Conservation (phyloP, 2,329 filamentous ascomycete species). For the Decorospora gaudefroyi region DNA sequence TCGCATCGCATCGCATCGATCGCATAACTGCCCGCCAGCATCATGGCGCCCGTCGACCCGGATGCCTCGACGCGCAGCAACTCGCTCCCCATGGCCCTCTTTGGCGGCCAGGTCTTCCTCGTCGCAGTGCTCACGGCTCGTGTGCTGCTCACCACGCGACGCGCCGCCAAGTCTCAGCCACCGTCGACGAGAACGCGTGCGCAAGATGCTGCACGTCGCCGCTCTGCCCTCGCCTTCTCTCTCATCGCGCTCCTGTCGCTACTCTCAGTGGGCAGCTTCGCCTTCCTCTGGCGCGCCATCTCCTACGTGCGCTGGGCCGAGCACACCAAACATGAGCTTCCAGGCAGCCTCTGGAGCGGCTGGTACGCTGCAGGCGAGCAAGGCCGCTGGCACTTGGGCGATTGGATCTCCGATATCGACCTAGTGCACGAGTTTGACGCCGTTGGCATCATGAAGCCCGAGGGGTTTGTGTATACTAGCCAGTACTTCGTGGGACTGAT, state of each 20-base stretch:
- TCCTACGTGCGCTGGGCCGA: conserved; percentile 60
- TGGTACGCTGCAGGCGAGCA: conserved; percentile 48
- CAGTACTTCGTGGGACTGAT: conserved; percentile 62
- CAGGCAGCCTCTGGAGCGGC: conserved; percentile 48
- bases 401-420: conserved; percentile 61
- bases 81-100: conserved; percentile 39
- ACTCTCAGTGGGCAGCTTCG: conserved; percentile 52
- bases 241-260: conserved; percentile 55
- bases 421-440: conserved; percentile 59
- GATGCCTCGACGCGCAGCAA: conserved; percentile 39
- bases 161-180: conserved; percentile 40
- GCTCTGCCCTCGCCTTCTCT: conserved; percentile 49
- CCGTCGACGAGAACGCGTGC: conserved; percentile 43
- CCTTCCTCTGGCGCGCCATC: conserved; percentile 51
- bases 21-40: conserved; percentile 3
- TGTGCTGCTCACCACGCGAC: conserved; percentile 37
- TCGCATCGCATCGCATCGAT: background rate
- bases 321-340: conserved; percentile 47
- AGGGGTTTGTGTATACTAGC: conserved; percentile 66
- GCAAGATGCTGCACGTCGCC: conserved; percentile 37
- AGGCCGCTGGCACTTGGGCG: conserved; percentile 48
- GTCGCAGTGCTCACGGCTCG: conserved; percentile 39
- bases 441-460: conserved; percentile 59
- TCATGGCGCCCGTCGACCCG: conserved; percentile 46
- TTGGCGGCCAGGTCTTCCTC: conserved; percentile 38